These are phyloP conservation scores for Odontarrhena argentea DNA, from an alignment of 345 rosid genomes.

Conservation along the genomic window DNA sequence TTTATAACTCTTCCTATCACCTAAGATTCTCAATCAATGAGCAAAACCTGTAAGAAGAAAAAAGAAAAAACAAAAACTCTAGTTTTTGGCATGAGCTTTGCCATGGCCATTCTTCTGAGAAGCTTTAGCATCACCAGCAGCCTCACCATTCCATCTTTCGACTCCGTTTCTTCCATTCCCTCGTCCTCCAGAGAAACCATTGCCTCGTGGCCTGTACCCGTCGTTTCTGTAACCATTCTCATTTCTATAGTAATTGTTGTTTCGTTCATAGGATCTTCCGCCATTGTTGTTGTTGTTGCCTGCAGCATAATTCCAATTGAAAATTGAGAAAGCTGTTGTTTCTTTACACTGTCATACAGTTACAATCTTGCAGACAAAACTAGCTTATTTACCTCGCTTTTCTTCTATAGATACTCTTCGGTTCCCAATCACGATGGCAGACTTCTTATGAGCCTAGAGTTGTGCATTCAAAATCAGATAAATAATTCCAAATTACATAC, in stretches of 20 bases:
- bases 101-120: slow-evolving; percentile 36
- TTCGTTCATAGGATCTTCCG: slow-evolving; percentile 42
- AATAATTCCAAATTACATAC: background rate
- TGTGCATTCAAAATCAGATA: slow-evolving; percentile 5
- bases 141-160: slow-evolving; percentile 37
- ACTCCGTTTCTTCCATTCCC: slow-evolving; percentile 42
- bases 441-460: slow-evolving; percentile 51
- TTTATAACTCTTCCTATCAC: slow-evolving; percentile 5
- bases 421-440: slow-evolving; percentile 57
- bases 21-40: slow-evolving; percentile 9
- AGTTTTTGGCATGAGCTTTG: slow-evolving; percentile 25
- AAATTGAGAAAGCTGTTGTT: background rate
- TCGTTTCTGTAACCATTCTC: slow-evolving; percentile 58
- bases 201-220: slow-evolving; percentile 50
- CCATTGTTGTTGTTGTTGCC: slow-evolving; percentile 40
- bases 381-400: slow-evolving; percentile 61
- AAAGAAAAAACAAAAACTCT: slow-evolving; percentile 26
- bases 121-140: slow-evolving; percentile 38
- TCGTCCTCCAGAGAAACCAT: slow-evolving; percentile 44
- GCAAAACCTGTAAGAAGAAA: slow-evolving; percentile 9
- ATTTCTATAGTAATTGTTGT: slow-evolving; percentile 44
- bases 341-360: background rate
- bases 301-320: slow-evolving; percentile 32
- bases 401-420: slow-evolving; percentile 65
- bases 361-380: background rate